Evolutionary conservation across 257 asterid species (phyloP), one percentile per base, ranked within the genome.

Genomic region (Nicotiana obtusifolia): DNA sequence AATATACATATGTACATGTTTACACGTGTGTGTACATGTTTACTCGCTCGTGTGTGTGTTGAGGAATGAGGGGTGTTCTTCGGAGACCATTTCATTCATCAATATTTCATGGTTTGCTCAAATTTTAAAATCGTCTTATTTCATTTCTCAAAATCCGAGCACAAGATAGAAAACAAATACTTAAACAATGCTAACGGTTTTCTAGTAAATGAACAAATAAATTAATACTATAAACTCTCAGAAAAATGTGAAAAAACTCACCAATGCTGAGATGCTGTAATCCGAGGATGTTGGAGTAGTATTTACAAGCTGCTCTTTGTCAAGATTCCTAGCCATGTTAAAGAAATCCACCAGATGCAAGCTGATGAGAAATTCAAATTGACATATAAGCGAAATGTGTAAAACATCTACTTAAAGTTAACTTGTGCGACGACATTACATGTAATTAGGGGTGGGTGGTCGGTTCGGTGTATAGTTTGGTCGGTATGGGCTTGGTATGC

Each of bases 301-400:
- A 86, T 76, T 87, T 76, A 91, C 91, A 86, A 94, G 98, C 85
- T 92, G 97, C 89, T 96, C 99, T 84, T 92, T 96, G 78, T 96
- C 98, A 91, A 94, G 89, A 90, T 96, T 98, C 99, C 99, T 94
- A 78, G 93, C 93, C 97, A 90, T 87, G 86, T 94, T 90, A 28
- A 93, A 76, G 99, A 96, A 83, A 87, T 88, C 54, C 98, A 71
- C 98, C 97, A 16, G 98, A 89, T 56, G 97, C 89, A 84, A 92
- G 94, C 99, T 96, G 87, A 64, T 31, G 77, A 71, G 28, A 81
- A 62, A 64, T 85, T 37, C 59, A 69, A 69, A 53, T 28, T 53
- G 47, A 75, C 44, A 59, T 79, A 37, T 76, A 61, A 19, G n/a
- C 15, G 60, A 68, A 69, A 69, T 69, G 33, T 20, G 59, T 41